Conservation (phyloP, 169 alveolate species). For the Cyclospora cayetanensis region DNA sequence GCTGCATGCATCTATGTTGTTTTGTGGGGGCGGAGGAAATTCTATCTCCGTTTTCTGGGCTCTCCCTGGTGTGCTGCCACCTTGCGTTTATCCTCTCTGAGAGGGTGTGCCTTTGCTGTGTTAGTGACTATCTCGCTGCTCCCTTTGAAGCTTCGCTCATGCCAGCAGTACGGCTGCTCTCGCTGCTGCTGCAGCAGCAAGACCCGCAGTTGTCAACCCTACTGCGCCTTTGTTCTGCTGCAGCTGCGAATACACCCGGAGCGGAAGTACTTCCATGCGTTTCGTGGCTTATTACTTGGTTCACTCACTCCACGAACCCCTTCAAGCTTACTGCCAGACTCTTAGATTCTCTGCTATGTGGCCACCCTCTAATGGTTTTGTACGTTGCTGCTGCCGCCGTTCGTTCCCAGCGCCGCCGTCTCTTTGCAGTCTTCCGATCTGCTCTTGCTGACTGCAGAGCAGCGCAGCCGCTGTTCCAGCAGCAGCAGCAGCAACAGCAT, state of each 20-base stretch:
- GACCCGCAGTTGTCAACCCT: background rate
- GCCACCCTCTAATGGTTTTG: constrained; percentile 9
- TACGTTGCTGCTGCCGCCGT: constrained; percentile 43
- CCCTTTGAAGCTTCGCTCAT: constrained; percentile 14
- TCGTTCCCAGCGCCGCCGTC: constrained; percentile 23
- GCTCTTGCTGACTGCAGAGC: background rate
- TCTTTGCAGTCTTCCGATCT: constrained; percentile 10
- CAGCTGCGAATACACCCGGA: constrained; percentile 35
- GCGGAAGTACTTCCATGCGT: constrained; percentile 13
- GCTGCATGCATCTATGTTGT: too few relatives aligned
- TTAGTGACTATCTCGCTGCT: constrained; percentile 19
- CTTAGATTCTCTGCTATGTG: background rate
- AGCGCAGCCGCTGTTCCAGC: background rate
- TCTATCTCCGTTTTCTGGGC: background rate
- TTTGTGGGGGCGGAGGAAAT: background rate
- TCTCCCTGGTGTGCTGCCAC: background rate
- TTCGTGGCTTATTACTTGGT: constrained; percentile 24
- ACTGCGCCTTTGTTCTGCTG: constrained; percentile 27
- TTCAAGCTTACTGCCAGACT: background rate
- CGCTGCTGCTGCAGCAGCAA: constrained; percentile 48
- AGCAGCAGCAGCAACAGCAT: background rate
- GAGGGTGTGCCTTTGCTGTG: background rate
- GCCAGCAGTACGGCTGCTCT: constrained; percentile 13
- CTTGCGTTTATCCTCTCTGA: background rate
- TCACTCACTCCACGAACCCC: background rate